Conservation (phyloP, 176 grass and related monocot genomes). For the Tillandsia leiboldiana region DNA sequence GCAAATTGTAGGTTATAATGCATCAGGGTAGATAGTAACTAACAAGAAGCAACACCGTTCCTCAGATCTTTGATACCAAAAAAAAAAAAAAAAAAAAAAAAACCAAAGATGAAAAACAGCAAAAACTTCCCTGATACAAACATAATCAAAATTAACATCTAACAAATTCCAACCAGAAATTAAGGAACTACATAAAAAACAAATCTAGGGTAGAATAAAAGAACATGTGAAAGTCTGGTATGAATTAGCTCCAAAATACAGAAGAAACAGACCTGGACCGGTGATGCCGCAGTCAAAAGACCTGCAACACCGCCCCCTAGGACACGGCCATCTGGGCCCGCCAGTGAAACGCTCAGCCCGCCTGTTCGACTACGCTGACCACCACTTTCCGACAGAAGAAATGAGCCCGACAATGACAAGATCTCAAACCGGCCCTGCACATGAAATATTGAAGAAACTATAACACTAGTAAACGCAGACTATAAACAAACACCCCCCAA, state of each 20-base stretch:
- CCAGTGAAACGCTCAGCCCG: conserved; percentile 82
- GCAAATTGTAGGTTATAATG: no score
- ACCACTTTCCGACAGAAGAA: conserved; percentile 57
- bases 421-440: conserved; percentile 88
- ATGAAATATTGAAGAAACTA: not conserved
- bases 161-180: no score
- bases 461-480: not conserved
- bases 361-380: conserved; percentile 77
- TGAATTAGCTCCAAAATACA: not conserved
- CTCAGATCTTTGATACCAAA: no score
- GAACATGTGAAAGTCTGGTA: not conserved
- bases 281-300: conserved; percentile 83
- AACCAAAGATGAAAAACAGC: no score
- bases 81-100: no score
- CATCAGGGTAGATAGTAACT: no score
- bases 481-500: not conserved
- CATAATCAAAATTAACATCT: no score
- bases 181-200: no score
- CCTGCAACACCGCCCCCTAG: conserved; percentile 89
- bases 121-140: no score
- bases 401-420: conserved; percentile 80
- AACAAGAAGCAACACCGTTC: no score
- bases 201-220: no score
- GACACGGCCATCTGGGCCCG: conserved; percentile 79
- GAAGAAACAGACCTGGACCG: conserved; percentile 56